These are phyloP conservation scores for Pestalotiopsis fici DNA, from an alignment of 2,329 filamentous ascomycete genomes.

Conservation along the genomic window DNA sequence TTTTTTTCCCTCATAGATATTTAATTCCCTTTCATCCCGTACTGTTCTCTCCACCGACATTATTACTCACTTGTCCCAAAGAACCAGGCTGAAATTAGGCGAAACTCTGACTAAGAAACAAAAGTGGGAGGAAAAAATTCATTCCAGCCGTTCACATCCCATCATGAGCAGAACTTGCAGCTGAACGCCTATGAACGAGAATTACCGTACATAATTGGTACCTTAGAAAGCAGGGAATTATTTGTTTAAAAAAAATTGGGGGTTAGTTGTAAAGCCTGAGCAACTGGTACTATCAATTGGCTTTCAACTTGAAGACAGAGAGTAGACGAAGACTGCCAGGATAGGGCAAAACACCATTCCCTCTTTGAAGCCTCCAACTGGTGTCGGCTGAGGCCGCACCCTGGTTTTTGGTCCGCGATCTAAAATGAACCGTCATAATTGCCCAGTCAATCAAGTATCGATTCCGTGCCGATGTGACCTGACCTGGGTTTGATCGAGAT, in stretches of 20 bases:
- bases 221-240: too few species aligned
- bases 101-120: not conserved
- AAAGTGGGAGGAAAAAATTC: not conserved
- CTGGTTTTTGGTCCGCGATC: not conserved
- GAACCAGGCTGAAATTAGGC: not conserved
- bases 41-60: not conserved
- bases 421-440: constrained; percentile 3
- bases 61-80: too few species aligned
- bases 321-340: not conserved
- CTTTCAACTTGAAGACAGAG: not conserved
- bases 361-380: not conserved
- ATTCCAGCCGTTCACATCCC: not conserved
- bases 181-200: not conserved
- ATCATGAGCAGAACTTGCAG: not conserved
- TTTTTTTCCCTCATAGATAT: not conserved
- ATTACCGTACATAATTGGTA: too few species aligned
- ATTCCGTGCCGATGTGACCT: not conserved
- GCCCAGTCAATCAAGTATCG: not conserved
- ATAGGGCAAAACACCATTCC: not conserved
- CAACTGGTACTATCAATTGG: not conserved
- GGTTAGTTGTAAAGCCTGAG: not conserved
- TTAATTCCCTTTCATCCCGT: not conserved
- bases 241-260: too few species aligned
- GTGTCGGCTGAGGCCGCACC: not conserved
- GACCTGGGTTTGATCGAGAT: not conserved